A percentile compares a stretch with the other conserved stretches of the same genome.
These are phyloP conservation scores for Lachancea sp. DNA, from an alignment of 805 yeast genomes.

Conservation along the genomic window DNA sequence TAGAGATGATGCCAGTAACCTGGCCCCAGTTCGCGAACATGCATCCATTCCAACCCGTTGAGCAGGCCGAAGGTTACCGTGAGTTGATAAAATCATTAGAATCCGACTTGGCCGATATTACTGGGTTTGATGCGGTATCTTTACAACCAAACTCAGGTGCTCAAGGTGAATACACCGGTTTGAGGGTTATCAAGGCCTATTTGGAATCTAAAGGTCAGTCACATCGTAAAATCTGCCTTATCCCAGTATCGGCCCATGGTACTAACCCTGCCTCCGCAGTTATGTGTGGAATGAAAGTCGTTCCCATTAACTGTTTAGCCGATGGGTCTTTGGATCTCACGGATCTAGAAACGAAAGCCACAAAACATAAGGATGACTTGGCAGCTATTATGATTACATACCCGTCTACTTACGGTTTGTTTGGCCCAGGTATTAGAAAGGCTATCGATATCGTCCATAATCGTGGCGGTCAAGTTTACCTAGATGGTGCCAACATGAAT, in stretches of 20 bases:
- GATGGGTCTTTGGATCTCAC: constrained; percentile 82
- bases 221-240: constrained; percentile 78
- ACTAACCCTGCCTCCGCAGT: constrained; percentile 98
- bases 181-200: constrained; percentile 77
- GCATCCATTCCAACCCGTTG: constrained; percentile 88
- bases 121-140: constrained; percentile 88
- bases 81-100: constrained; percentile 73
- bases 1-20: constrained; percentile 87
- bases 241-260: constrained; percentile 97
- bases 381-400: constrained; percentile 96
- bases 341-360: constrained; percentile 70
- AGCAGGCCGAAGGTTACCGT: constrained; percentile 84
- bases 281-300: constrained; percentile 92
- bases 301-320: constrained; percentile 77
- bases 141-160: constrained; percentile 98
- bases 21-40: constrained; percentile 88
- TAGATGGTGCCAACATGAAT: constrained; percentile 99
- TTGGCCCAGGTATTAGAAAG: constrained; percentile 81
- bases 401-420: constrained; percentile 95
- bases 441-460: constrained; percentile 83
- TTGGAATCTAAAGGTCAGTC: constrained; percentile 63
- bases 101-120: constrained; percentile 78
- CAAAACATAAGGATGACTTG: constrained; percentile 56
- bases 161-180: constrained; percentile 95
- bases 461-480: constrained; percentile 90